These are phyloP conservation scores for Hymenoscyphus fraxineus DNA, from an alignment of 2,329 filamentous ascomycete genomes.

Conservation along the genomic window DNA sequence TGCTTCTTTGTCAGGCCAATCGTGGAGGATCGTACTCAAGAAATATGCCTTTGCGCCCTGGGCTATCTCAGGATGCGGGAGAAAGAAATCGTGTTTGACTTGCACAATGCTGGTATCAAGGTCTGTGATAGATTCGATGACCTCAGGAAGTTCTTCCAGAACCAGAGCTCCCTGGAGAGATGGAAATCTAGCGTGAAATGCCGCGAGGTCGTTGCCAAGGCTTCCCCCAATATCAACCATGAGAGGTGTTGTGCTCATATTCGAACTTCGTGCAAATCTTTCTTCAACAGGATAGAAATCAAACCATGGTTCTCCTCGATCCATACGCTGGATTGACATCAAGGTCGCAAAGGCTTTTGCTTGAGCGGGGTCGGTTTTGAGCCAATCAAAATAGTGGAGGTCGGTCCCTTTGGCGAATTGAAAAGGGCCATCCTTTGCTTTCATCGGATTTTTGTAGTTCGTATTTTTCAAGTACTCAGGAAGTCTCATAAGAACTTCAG, in stretches of 20 bases:
- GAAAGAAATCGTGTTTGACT: constrained; percentile 36
- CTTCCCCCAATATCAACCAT: neutral
- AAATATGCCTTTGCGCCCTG: constrained; percentile 35
- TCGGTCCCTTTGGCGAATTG: constrained; percentile 15
- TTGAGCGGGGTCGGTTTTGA: constrained; percentile 11
- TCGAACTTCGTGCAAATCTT: neutral
- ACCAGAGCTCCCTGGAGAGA: neutral
- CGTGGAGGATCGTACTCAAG: constrained; percentile 38
- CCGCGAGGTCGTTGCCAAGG: neutral
- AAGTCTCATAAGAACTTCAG: constrained; percentile 7
- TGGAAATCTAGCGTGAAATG: neutral
- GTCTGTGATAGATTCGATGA: neutral
- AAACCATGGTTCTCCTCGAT: neutral
- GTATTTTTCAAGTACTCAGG: constrained; percentile 14
- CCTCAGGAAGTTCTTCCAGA: neutral
- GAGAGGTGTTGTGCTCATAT: neutral
- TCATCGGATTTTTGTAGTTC: constrained; percentile 12
- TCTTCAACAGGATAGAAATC: neutral
- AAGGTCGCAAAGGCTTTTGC: constrained; percentile 16
- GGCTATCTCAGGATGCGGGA: constrained; percentile 29
- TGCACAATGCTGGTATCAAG: constrained; percentile 25
- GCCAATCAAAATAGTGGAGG: constrained; percentile 19
- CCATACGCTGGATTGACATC: constrained; percentile 13
- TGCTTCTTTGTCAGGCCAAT: constrained; percentile 38
- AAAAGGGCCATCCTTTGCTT: constrained; percentile 18